These are phyloP conservation scores for Priceomyces melissophilus DNA, from an alignment of 805 yeast genomes.

Conservation along the genomic window DNA sequence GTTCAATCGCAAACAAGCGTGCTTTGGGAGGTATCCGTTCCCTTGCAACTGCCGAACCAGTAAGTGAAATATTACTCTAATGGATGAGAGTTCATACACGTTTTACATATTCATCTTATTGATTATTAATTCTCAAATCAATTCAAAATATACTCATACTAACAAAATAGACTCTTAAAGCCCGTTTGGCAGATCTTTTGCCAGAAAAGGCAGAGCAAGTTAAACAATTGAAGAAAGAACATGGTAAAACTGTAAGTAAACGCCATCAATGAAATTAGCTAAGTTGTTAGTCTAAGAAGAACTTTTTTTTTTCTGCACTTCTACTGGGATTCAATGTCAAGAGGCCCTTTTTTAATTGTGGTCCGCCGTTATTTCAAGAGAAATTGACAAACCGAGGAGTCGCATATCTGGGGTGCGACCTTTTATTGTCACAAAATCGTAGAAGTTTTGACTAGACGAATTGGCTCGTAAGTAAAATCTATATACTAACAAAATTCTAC, in stretches of 20 bases:
- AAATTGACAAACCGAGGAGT: too few species aligned
- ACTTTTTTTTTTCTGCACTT: too few species aligned
- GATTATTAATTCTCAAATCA: not conserved
- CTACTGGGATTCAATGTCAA: too few species aligned
- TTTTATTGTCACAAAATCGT: not conserved
- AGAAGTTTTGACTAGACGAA: too few species aligned
- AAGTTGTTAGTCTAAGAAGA: too few species aligned
- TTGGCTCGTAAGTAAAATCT: too few species aligned
- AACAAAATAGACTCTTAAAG: conserved; percentile 66
- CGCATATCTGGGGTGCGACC: not conserved
- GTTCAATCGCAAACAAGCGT: conserved; percentile 28
- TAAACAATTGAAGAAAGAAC: conserved; percentile 82
- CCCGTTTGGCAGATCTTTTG: conserved; percentile 87
- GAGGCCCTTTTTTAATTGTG: too few species aligned
- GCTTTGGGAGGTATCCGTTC: conserved; percentile 22
- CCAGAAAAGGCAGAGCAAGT: conserved; percentile 92
- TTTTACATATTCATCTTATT: not conserved
- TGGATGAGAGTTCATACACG: not conserved
- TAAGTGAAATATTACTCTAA: conserved; percentile 10
- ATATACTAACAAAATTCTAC: conserved; percentile 12
- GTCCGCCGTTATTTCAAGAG: too few species aligned
- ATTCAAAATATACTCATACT: not conserved
- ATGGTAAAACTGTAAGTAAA: conserved; percentile 72
- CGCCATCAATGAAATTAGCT: too few species aligned
- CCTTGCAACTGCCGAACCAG: conserved; percentile 38